phyloP scores from a whole-genome alignment of 2,329 filamentous ascomycete genomes.

The Metarhizium rileyi region DNA sequence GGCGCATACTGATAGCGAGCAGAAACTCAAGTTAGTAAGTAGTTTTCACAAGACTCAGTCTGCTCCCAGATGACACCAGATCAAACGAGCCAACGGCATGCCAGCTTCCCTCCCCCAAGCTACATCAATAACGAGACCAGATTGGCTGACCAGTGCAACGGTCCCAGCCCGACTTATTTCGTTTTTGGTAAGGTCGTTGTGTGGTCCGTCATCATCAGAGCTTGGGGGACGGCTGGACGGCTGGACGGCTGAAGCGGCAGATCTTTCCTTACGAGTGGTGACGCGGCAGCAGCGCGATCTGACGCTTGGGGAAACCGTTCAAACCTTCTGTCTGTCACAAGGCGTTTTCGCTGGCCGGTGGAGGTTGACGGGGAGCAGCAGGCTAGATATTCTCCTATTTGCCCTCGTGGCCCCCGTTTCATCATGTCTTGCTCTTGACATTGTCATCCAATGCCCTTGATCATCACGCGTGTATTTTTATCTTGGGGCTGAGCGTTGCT shows the following conservation, averaged over 20 bases:
- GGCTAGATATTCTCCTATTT: background rate
- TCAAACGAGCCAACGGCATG: background rate
- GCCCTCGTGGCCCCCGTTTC: background rate
- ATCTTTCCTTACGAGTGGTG: background rate
- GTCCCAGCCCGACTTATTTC: background rate
- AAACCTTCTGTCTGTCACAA: background rate
- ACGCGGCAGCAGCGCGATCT: background rate
- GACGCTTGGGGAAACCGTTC: background rate
- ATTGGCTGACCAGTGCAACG: background rate
- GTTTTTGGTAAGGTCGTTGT: background rate
- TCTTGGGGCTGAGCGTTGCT: background rate
- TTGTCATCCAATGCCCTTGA: background rate
- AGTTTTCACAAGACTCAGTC: background rate
- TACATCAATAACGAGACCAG: background rate
- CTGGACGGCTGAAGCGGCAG: slow-evolving; percentile 2
- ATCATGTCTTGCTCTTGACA: background rate
- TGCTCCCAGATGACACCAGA: background rate
- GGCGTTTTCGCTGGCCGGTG: background rate
- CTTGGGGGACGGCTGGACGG: background rate
- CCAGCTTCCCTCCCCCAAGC: background rate
- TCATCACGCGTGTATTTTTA: background rate
- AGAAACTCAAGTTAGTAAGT: background rate
- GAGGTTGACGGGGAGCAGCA: too few relatives aligned
- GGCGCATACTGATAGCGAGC: slow-evolving; percentile 2
- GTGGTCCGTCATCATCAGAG: background rate